A percentile compares a stretch with the other conserved stretches of the same genome.
These are phyloP conservation scores for Knoxdaviesia proteae DNA, from an alignment of 2,329 filamentous ascomycete species.

Conservation along the genomic window DNA sequence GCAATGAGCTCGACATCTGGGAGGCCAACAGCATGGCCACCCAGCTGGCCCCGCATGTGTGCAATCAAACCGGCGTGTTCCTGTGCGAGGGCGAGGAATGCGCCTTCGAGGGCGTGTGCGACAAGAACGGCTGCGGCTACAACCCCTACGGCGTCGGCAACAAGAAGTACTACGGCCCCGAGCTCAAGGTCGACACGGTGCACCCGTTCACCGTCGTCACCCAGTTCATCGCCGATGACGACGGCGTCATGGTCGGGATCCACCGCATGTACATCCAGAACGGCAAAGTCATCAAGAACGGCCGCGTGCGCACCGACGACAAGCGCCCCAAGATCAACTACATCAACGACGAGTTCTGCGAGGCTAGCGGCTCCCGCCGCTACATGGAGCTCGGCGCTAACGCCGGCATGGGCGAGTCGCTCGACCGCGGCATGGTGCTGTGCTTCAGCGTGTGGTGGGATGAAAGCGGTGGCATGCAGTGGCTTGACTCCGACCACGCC, in stretches of 20 bases:
- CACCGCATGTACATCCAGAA: constrained; percentile 27
- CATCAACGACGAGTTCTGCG: constrained; percentile 16
- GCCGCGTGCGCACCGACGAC: constrained; percentile 11
- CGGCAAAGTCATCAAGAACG: constrained; percentile 24
- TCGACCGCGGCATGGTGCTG: constrained; percentile 28
- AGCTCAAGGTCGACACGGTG: constrained; percentile 14
- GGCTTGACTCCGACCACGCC: constrained; percentile 24
- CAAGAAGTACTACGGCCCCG: constrained; percentile 14
- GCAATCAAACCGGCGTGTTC: constrained; percentile 21
- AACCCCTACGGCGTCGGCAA: constrained; percentile 17
- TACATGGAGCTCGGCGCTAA: constrained; percentile 19
- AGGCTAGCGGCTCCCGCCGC: constrained; percentile 10
- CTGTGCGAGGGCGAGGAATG: constrained; percentile 21
- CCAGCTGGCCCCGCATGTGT: constrained; percentile 26
- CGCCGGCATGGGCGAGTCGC: constrained; percentile 22
- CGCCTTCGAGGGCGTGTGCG: constrained; percentile 17
- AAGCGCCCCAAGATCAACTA: constrained; percentile 14
- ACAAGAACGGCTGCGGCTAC: constrained; percentile 21
- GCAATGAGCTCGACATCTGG: constrained; percentile 35
- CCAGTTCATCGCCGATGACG: constrained; percentile 21
- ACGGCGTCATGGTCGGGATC: constrained; percentile 20
- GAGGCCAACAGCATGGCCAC: constrained; percentile 26
- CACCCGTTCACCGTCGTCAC: constrained; percentile 24
- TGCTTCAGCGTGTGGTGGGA: constrained; percentile 33
- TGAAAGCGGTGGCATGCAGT: constrained; percentile 26